phyloP scores from a whole-genome alignment of 2,329 filamentous ascomycete genomes.

The Leptosphaerulina australis region DNA sequence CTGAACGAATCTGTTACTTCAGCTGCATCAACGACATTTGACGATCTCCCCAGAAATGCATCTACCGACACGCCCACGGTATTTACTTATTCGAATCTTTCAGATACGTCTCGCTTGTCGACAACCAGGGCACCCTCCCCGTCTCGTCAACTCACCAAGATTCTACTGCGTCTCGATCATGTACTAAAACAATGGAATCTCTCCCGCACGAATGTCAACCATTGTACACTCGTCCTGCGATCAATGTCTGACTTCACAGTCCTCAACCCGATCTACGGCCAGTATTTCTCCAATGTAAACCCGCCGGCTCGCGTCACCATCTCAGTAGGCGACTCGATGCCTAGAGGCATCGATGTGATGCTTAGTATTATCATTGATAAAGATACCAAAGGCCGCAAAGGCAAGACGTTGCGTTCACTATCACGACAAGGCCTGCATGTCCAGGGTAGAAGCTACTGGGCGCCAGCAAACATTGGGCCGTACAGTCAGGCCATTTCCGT shows the following conservation, averaged over 20 bases:
- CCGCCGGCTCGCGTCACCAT: constrained; percentile 87
- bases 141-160: constrained; percentile 45
- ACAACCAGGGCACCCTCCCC: constrained; percentile 5
- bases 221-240: constrained; percentile 71
- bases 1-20: neutral
- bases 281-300: constrained; percentile 76
- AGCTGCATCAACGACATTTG: constrained; percentile 4
- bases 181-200: constrained; percentile 37
- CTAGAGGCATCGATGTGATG: constrained; percentile 65
- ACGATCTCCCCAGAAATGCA: constrained; percentile 22
- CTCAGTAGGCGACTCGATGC: constrained; percentile 72
- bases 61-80: constrained; percentile 46
- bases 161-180: constrained; percentile 46
- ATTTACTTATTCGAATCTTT: constrained; percentile 55
- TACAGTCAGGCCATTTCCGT: constrained; percentile 86
- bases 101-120: constrained; percentile 15
- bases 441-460: constrained; percentile 94
- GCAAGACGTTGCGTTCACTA: neutral
- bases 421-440: constrained; percentile 73
- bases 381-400: constrained; percentile 29
- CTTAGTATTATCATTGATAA: constrained; percentile 57
- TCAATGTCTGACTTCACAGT: constrained; percentile 78
- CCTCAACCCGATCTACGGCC: constrained; percentile 77
- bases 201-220: constrained; percentile 38
- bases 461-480: constrained; percentile 94